Evolutionary conservation across 306 rosid species (phyloP).

Genomic region (Trifolium dubium): DNA sequence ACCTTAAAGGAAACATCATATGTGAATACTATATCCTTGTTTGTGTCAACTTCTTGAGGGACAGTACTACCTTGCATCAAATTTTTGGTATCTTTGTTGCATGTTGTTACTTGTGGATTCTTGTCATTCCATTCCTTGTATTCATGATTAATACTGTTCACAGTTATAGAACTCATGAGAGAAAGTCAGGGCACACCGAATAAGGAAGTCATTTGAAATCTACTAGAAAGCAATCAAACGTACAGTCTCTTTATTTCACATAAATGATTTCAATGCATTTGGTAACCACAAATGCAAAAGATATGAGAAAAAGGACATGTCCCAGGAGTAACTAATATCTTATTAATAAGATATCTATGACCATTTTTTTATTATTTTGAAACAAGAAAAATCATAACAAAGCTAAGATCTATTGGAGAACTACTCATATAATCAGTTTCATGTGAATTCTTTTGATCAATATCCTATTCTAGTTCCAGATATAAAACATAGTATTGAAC

Average conservation of each 20-base stretch:
- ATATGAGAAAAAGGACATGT: conserved; percentile 24
- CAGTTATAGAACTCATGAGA: conserved; percentile 37
- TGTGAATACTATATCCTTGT: conserved; percentile 84
- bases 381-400: not conserved
- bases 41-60: conserved; percentile 87
- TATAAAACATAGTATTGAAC: conserved; percentile 23
- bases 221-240: conserved; percentile 22
- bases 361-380: conserved; percentile 14
- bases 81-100: conserved; percentile 91
- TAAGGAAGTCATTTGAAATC: conserved; percentile 30
- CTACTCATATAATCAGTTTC: conserved; percentile 26
- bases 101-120: conserved; percentile 80
- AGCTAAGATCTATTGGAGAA: conserved; percentile 22
- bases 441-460: conserved; percentile 8
- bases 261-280: conserved; percentile 17
- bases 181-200: conserved; percentile 4
- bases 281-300: conserved; percentile 15
- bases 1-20: conserved; percentile 97
- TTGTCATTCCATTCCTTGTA: conserved; percentile 85
- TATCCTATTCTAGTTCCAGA: conserved; percentile 35
- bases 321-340: conserved; percentile 18
- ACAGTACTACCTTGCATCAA: conserved; percentile 83
- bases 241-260: conserved; percentile 22
- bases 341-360: conserved; percentile 20
- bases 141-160: conserved; percentile 84